These are phyloP conservation scores for Suhomyces emberorum DNA, from an alignment of 805 yeast genomes.

Conservation along the genomic window DNA sequence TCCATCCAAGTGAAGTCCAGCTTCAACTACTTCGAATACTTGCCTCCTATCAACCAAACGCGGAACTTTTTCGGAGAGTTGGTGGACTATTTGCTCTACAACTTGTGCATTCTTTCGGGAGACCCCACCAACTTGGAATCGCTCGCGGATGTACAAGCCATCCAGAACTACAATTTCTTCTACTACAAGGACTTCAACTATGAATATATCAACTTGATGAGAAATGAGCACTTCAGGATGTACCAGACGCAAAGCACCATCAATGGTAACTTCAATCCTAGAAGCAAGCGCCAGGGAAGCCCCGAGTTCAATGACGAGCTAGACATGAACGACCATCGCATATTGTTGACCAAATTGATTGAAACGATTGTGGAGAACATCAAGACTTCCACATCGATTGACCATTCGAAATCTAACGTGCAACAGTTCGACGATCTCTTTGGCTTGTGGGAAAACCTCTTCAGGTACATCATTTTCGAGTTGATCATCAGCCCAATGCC, in stretches of 20 bases:
- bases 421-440: constrained; percentile 9
- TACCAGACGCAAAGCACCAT: neutral
- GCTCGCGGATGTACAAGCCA: constrained; percentile 4
- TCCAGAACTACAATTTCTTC: constrained; percentile 14
- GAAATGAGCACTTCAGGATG: constrained; percentile 4
- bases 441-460: constrained; percentile 18
- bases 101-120: constrained; percentile 11
- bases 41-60: constrained; percentile 11
- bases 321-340: constrained; percentile 7
- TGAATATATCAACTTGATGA: constrained; percentile 6
- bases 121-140: constrained; percentile 7
- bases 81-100: constrained; percentile 21
- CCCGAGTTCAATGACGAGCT: neutral
- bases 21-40: constrained; percentile 8
- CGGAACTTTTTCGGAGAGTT: constrained; percentile 19
- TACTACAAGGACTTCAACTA: constrained; percentile 21
- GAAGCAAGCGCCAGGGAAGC: neutral
- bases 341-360: constrained; percentile 14
- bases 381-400: constrained; percentile 6
- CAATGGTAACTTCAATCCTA: neutral
- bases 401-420: constrained; percentile 1
- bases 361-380: constrained; percentile 18
- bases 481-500: constrained; percentile 7
- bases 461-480: constrained; percentile 16
- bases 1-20: constrained; percentile 8